Evolutionary conservation across 352 stramenopile species (phyloP).

Genomic region (Blastocystis sp.): DNA sequence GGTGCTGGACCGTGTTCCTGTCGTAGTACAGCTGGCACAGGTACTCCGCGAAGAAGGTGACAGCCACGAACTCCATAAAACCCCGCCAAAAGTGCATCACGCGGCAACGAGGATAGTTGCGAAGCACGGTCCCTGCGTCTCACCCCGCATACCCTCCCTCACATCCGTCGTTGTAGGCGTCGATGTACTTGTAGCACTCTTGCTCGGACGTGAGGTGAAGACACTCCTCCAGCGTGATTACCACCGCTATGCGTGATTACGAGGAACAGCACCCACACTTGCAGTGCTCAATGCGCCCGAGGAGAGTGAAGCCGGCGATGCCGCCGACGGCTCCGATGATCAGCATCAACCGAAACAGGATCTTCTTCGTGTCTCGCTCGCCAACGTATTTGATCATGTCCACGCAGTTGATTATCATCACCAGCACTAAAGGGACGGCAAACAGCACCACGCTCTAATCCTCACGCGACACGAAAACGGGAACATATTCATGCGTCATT

Average conservation of each 20-base stretch:
- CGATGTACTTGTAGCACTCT: constrained; percentile 29
- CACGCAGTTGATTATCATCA: constrained; percentile 37
- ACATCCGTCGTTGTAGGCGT: constrained; percentile 48
- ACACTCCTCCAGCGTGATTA: constrained; percentile 62
- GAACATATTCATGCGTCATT: constrained; percentile 33
- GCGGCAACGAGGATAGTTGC: constrained; percentile 65
- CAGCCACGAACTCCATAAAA: constrained; percentile 38
- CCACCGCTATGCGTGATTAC: constrained; percentile 13
- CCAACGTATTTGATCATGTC: constrained; percentile 34
- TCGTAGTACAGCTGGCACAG: constrained; percentile 43
- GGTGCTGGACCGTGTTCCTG: constrained; percentile 32
- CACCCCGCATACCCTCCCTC: not conserved
- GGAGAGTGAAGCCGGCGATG: constrained; percentile 40
- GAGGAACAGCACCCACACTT: constrained; percentile 1
- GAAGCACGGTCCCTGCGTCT: constrained; percentile 35
- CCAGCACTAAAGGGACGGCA: constrained; percentile 21
- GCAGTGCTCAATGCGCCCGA: constrained; percentile 54
- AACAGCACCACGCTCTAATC: constrained; percentile 56
- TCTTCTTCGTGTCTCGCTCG: constrained; percentile 16
- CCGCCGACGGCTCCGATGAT: constrained; percentile 16
- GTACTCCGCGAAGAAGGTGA: constrained; percentile 39
- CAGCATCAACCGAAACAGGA: constrained; percentile 11
- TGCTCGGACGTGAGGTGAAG: constrained; percentile 54
- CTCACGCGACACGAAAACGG: not conserved
- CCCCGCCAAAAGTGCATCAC: constrained; percentile 67